Evolutionary conservation across 2,329 filamentous ascomycete species (phyloP), one percentile per base, ranked within the genome.

Genomic region (Sordariomycetes sp.): DNA sequence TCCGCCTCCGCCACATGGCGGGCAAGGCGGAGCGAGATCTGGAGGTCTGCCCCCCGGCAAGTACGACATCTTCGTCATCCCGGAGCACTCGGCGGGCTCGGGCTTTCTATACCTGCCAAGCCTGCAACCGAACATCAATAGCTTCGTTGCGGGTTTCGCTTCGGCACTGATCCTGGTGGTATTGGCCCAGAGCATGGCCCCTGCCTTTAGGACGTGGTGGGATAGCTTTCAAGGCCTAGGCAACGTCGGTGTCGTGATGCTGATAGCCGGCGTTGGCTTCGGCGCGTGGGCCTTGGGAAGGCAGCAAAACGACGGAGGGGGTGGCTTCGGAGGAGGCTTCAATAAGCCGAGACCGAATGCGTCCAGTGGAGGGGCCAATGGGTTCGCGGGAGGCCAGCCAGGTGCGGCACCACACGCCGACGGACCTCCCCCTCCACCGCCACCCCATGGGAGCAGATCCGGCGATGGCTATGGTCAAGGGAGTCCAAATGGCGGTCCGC

Each of bases 51-150:
- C 90, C 3, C 72, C 83, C 2, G 88, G 90, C 36, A 93, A 92
- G 54, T 96, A 94, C 60, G 90, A 96, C 64, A 94, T 96, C 53
- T 95, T 95, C 64, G 82, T 95, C 55, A 88, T 96, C 50, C 90
- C 90, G 7, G 86, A 88, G 30, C 87, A 94, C 57, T 90, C 87
- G 9, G 73, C 88, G 6, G 90, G 90, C 34, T 77, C 79, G 1
- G 90, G 90, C 21, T 95, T 95, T 58, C 67, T 96, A 19, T 95
- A 96, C 57, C 74, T 96, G n/a, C 90, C 90, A 0, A 94, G 88
- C 0, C 59, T 96, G 41, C 75, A 82, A 51, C 82, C 86, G 15
- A 85, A 92, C 50, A 71, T 82, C 49, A 94, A 94, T 58, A 94
- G 86, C 60, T 96, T 95, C 57, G 71, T 87, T 16, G 87, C 88